phyloP scores from a whole-genome alignment of 257 asterid genomes.

The Solanum virginianum region DNA sequence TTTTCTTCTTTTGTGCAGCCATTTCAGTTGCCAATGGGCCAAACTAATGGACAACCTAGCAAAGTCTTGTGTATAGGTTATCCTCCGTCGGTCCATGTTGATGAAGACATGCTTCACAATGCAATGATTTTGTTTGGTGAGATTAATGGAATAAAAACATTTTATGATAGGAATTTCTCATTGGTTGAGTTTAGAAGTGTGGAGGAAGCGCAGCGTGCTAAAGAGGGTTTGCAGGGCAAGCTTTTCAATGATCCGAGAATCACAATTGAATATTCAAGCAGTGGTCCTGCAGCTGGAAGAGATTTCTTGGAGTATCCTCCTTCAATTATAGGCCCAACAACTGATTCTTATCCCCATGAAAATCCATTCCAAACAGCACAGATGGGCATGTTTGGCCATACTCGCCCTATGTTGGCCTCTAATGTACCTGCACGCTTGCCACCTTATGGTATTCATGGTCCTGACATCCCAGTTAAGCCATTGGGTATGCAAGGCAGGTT shows the following conservation, averaged over 20 bases:
- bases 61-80: slow-evolving; percentile 63
- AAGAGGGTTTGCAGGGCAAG: slow-evolving; percentile 91
- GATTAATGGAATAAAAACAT: slow-evolving; percentile 75
- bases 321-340: slow-evolving; percentile 36
- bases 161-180: slow-evolving; percentile 58
- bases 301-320: slow-evolving; percentile 30
- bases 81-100: slow-evolving; percentile 72
- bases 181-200: slow-evolving; percentile 89
- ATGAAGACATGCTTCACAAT: slow-evolving; percentile 91
- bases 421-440: slow-evolving; percentile 32
- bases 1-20: slow-evolving; percentile 32
- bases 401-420: slow-evolving; percentile 38
- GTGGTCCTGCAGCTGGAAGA: slow-evolving; percentile 34
- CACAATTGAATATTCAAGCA: slow-evolving; percentile 54
- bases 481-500: slow-evolving; percentile 44
- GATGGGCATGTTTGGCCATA: slow-evolving; percentile 50
- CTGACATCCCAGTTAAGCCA: slow-evolving; percentile 41
- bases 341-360: slow-evolving; percentile 24
- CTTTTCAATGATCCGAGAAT: slow-evolving; percentile 84
- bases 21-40: slow-evolving; percentile 37
- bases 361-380: slow-evolving; percentile 49
- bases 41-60: slow-evolving; percentile 44
- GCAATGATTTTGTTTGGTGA: slow-evolving; percentile 95
- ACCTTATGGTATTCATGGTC: slow-evolving; percentile 43
- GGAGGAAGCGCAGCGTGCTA: slow-evolving; percentile 92